phyloP scores from a whole-genome alignment of 768 basidiomycete species.

The Suillus luteus region DNA sequence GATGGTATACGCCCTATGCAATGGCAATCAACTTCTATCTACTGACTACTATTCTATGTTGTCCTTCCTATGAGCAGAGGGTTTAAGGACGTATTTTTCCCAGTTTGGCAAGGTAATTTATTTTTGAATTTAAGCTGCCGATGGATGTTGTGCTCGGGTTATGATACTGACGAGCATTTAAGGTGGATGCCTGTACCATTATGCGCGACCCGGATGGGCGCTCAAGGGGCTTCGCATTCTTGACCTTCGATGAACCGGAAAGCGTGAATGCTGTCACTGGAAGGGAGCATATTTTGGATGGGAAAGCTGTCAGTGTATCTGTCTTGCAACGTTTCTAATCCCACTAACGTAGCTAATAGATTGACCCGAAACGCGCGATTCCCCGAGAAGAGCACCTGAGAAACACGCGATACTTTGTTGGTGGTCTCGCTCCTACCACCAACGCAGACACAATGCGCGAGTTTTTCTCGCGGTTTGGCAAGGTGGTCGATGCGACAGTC shows the following conservation, averaged over 20 bases:
- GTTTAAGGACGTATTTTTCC: conserved; percentile 69
- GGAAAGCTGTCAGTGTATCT: conserved; percentile 61
- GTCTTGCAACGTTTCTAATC: conserved; percentile 3
- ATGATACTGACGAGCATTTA: conserved; percentile 26
- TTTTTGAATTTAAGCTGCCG: background rate
- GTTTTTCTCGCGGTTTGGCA: conserved; percentile 75
- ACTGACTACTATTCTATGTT: conserved; percentile 29
- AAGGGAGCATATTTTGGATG: conserved; percentile 71
- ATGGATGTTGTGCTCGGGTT: background rate
- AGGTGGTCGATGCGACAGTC: conserved; percentile 80
- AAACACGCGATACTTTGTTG: conserved; percentile 82
- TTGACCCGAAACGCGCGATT: conserved; percentile 87
- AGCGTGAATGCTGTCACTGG: conserved; percentile 66
- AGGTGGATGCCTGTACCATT: conserved; percentile 81
- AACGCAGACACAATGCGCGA: conserved; percentile 70
- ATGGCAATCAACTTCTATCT: conserved; percentile 25
- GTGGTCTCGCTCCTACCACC: conserved; percentile 67
- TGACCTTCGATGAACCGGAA: conserved; percentile 74
- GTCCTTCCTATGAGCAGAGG: conserved; percentile 45
- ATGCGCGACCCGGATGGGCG: conserved; percentile 80
- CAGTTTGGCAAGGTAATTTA: conserved; percentile 71
- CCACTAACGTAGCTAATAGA: conserved; percentile 43
- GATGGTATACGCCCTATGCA: conserved; percentile 61
- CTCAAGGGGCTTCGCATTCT: conserved; percentile 82
- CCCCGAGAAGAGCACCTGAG: conserved; percentile 78